Percentiles rank a stretch among this genome's conserved stretches.
Conservation (phyloP, 352 stramenopile species). For the Globisporangium megalacanthum region DNA sequence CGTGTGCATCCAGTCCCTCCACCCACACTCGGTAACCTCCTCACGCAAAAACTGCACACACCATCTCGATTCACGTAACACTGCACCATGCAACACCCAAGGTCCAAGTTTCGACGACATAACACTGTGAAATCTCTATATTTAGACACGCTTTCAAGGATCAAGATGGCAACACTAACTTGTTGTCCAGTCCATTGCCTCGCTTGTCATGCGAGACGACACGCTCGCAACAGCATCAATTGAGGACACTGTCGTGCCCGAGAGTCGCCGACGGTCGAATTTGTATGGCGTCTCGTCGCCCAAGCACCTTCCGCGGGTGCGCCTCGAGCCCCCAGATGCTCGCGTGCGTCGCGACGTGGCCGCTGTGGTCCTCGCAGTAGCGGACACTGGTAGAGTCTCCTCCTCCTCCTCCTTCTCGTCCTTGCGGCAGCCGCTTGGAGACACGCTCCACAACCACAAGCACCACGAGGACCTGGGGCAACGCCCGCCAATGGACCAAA, state of each 20-base stretch:
- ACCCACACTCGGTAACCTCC: too few species aligned
- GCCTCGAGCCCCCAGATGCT: constrained; percentile 25
- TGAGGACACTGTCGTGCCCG: constrained; percentile 2
- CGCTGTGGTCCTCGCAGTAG: constrained; percentile 16
- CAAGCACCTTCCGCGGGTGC: constrained; percentile 31
- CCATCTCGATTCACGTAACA: too few species aligned
- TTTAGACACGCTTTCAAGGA: too few species aligned
- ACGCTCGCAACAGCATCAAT: background rate
- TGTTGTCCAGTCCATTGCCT: too few species aligned
- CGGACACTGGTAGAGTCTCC: background rate
- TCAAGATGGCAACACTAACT: background rate
- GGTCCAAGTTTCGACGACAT: too few species aligned
- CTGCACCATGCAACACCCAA: too few species aligned
- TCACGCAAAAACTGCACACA: too few species aligned
- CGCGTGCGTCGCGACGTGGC: constrained; percentile 39
- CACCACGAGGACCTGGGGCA: constrained; percentile 38
- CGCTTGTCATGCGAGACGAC: background rate
- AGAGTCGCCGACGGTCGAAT: constrained; percentile 27
- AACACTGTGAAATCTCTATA: too few species aligned
- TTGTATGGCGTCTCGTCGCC: constrained; percentile 35
- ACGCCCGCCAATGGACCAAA: constrained; percentile 43
- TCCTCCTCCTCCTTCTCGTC: too few species aligned
- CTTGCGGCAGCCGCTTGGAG: constrained; percentile 20
- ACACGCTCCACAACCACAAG: constrained; percentile 50
- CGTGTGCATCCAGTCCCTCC: too few species aligned